phyloP scores from a whole-genome alignment of 1,284 basidiomycete species.

The Athelia psychrophila region DNA sequence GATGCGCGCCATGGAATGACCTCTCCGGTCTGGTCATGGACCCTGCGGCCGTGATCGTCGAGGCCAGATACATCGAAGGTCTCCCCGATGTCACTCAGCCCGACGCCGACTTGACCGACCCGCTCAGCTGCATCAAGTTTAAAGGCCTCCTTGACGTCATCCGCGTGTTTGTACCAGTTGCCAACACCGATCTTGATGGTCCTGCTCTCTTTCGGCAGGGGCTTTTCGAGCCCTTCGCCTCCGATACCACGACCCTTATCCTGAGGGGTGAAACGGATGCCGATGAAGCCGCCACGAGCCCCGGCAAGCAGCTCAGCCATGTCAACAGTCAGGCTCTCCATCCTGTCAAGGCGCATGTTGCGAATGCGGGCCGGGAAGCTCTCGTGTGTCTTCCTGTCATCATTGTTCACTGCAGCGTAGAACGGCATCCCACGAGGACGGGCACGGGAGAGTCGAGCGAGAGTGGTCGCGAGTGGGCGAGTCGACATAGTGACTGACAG shows the following conservation, averaged over 20 bases:
- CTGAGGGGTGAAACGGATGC: conserved; percentile 27
- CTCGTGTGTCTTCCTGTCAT: conserved; percentile 29
- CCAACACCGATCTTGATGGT: conserved; percentile 32
- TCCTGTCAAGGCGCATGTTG: conserved; percentile 32
- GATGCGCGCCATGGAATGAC: conserved; percentile 5
- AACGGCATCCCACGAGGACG: conserved; percentile 34
- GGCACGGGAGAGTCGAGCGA: conserved; percentile 31
- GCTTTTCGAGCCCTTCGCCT: conserved; percentile 32
- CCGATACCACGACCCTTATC: conserved; percentile 29
- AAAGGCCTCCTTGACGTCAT: conserved; percentile 32
- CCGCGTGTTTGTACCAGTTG: conserved; percentile 29
- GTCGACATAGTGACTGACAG: conserved; percentile 39
- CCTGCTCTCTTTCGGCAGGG: conserved; percentile 27
- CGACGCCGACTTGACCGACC: conserved; percentile 19
- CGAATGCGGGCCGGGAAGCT: conserved; percentile 35
- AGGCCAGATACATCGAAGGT: conserved; percentile 24
- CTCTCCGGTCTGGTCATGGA: conserved; percentile 8
- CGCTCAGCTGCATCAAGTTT: conserved; percentile 18
- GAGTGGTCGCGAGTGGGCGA: conserved; percentile 37
- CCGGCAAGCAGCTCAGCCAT: conserved; percentile 26
- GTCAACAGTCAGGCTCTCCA: conserved; percentile 22
- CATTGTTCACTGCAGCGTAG: conserved; percentile 27
- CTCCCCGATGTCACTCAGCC: conserved; percentile 6
- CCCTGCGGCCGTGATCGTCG: conserved; percentile 23
- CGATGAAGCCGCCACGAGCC: conserved; percentile 31